phyloP scores from a whole-genome alignment of 2,329 filamentous ascomycete species.

The Verticillium albo-atrum region DNA sequence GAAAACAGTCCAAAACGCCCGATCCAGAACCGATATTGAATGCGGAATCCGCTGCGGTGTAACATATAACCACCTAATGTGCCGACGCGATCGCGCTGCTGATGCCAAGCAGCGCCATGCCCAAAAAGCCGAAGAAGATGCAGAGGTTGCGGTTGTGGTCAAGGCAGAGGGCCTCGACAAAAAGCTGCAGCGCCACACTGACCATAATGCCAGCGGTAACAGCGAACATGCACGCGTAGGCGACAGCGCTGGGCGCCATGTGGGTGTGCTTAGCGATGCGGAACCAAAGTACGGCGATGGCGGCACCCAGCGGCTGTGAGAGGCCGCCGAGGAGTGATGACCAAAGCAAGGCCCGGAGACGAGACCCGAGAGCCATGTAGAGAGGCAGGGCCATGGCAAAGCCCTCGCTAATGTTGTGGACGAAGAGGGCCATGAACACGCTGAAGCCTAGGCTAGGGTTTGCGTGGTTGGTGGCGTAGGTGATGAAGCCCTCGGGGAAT shows the following conservation, averaged over 20 bases:
- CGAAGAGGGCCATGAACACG: slow-evolving; percentile 92
- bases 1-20: background rate
- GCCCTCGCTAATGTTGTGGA: slow-evolving; percentile 97
- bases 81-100: slow-evolving; percentile 57
- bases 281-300: slow-evolving; percentile 82
- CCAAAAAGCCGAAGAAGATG: slow-evolving; percentile 74
- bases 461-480: slow-evolving; percentile 95
- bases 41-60: background rate
- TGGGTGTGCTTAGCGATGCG: slow-evolving; percentile 55
- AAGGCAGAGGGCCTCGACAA: slow-evolving; percentile 78
- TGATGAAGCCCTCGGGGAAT: slow-evolving; percentile 82
- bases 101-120: slow-evolving; percentile 82
- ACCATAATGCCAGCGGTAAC: slow-evolving; percentile 92
- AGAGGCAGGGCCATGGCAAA: slow-evolving; percentile 91
- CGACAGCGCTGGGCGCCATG: slow-evolving; percentile 46
- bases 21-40: background rate
- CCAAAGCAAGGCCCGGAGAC: slow-evolving; percentile 79
- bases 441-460: slow-evolving; percentile 84
- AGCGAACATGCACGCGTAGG: slow-evolving; percentile 81
- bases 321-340: slow-evolving; percentile 79
- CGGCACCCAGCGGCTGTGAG: slow-evolving; percentile 83
- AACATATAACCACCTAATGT: background rate
- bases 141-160: slow-evolving; percentile 76
- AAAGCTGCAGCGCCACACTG: slow-evolving; percentile 83
- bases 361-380: slow-evolving; percentile 82